Evolutionary conservation across 2,329 filamentous ascomycete genomes (phyloP), one percentile per base, ranked within the genome.

Genomic region (Colletotrichum karsti): DNA sequence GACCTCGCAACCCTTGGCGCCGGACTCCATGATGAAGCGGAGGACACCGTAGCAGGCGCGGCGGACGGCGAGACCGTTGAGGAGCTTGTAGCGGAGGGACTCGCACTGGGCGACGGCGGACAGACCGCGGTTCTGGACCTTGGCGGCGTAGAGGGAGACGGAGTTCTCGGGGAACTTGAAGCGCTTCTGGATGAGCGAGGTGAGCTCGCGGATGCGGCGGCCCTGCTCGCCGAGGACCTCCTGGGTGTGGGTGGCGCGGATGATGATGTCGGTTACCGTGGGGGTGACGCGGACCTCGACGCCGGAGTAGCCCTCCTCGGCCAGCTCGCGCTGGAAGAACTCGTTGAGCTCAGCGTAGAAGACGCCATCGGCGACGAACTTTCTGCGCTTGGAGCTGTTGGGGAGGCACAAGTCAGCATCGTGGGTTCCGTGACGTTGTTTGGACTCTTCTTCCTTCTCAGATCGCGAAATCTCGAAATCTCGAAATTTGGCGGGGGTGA

Each of bases 141-240:
- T 99, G 86, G 96, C 97, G 87, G 96, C 96, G 86, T 99, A 99
- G 82, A 99, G 94, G 75, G 96, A 98, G 84, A 99, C 96, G 78
- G 93, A 97, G 93, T 98, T 98, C 90, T 98, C 95, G 87, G 96
- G 95, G 92, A 99, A 99, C 91, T 98, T 98, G 93, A 99, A 99
- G 83, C 96, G 95, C 93, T 99, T 98, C 90, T 99, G 97, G 90
- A 99, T 99, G 83, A 99, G 92, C 81, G 94, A 98, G 83, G 96
- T 99, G 86, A 99, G 94, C 91, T 99, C 96, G 85, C 96, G 95
- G 86, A 99, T 99, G 88, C 96, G 94, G 88, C 96, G 95, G 81
- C 96, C 96, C 91, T 99, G 96, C 92, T 99, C 96, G 82, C 96
- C 96, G 81, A 99, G 94, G 78, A 99, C 97, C 90, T 99, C 97